Percentiles rank a stretch among this genome's conserved stretches.
phyloP scores from a whole-genome alignment of 345 rosid genomes.

The Euclidium syriacum region DNA sequence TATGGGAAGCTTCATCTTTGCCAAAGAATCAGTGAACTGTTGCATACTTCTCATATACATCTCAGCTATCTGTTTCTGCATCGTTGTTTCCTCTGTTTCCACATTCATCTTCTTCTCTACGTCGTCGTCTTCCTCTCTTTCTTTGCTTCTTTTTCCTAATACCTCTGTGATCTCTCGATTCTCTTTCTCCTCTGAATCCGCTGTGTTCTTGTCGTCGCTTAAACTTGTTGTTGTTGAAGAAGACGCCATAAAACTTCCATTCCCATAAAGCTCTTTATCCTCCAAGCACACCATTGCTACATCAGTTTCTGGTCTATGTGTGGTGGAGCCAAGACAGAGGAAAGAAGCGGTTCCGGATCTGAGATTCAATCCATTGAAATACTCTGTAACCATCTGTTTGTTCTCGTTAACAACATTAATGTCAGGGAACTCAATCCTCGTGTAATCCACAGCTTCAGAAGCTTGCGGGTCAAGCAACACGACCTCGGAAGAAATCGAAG shows the following conservation, averaged over 20 bases:
- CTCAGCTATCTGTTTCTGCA: slow-evolving; percentile 94
- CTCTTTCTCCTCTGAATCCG: slow-evolving; percentile 53
- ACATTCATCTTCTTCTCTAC: slow-evolving; percentile 38
- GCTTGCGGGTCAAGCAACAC: slow-evolving; percentile 65
- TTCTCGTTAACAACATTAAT: slow-evolving; percentile 57
- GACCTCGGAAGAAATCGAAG: slow-evolving; percentile 84
- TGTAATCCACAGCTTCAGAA: slow-evolving; percentile 55
- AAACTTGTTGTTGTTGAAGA: slow-evolving; percentile 74
- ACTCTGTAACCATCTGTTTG: slow-evolving; percentile 75
- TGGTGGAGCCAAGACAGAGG: slow-evolving; percentile 62
- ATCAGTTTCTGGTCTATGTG: slow-evolving; percentile 35
- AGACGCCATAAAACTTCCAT: slow-evolving; percentile 52
- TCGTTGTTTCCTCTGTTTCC: slow-evolving; percentile 68
- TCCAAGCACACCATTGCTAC: slow-evolving; percentile 44
- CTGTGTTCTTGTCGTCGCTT: slow-evolving; percentile 67
- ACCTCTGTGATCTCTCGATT: slow-evolving; percentile 51
- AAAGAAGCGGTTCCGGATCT: slow-evolving; percentile 46
- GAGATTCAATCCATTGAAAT: slow-evolving; percentile 47
- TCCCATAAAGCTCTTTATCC: slow-evolving; percentile 37
- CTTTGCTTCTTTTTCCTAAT: slow-evolving; percentile 28
- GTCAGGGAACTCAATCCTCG: slow-evolving; percentile 91
- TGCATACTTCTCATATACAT: slow-evolving; percentile 99
- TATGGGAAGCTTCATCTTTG: slow-evolving; percentile 92
- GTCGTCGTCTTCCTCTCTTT: slow-evolving; percentile 32
- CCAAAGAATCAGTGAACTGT: slow-evolving; percentile 81